Evolutionary conservation across 805 yeast species (phyloP), one percentile per base, ranked within the genome.

Genomic region (Teunomyces aglyptinius): DNA sequence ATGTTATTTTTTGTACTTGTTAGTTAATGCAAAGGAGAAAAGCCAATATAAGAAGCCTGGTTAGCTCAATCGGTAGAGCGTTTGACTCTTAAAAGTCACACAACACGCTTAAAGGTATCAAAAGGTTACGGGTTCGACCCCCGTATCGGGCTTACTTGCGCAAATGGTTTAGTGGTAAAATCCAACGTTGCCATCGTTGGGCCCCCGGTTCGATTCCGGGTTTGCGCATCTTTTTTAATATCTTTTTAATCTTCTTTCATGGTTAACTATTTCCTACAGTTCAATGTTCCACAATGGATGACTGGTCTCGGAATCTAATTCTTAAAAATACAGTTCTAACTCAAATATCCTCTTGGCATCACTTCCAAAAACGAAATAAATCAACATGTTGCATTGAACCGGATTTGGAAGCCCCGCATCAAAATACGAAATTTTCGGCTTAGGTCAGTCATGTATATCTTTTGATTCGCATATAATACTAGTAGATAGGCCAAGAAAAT

Each of bases 71-170:
- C 53, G 62, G 60, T 58, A 58, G 62, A 58, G 62, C 62, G 57
- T 57, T 57, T 58, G 62, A 58, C 62, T 56, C 61, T 57, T 49
- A 47, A 20, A 28, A 24, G 26, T 24, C 26, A 24, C 26, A 24
- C 26, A 24, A 8, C 26, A 24, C 26, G 26, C 26, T 24, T 20
- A 18, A 39, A 26, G 55, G 53, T 52, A 59, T 59, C 63, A 59
- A 59, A 59, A 59, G 63, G 63, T 57, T 59, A 59, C 65, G 65
- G 65, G 65, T 61, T 61, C 65, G 65, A 61, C 61, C 65, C 65
- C 65, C 65, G 65, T 61, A 55, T 60, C 51, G 65, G 65, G 63
- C 64, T 59, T 42, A 35, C 41, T 46, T 43, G 50, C 41, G 27
- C 41, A 38, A 38, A 22, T 26, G 41, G 41, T 38, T 22, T 22